These are phyloP conservation scores for Avicennia marina DNA, from an alignment of 257 asterid species.

Conservation along the genomic window DNA sequence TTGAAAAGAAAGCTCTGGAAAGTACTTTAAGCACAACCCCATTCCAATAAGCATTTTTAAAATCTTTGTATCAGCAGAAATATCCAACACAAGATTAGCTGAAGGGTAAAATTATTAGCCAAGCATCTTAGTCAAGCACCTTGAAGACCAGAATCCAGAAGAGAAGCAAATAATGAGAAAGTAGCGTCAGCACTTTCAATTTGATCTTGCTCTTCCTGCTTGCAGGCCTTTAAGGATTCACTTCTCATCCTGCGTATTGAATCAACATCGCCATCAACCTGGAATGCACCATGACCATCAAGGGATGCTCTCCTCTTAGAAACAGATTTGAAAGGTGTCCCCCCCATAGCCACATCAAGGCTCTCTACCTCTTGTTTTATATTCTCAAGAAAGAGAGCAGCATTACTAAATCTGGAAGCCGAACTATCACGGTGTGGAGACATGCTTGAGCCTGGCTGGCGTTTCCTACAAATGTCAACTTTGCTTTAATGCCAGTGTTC, in stretches of 20 bases:
- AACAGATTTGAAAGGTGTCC: slow-evolving; percentile 42
- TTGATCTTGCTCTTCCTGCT: slow-evolving; percentile 66
- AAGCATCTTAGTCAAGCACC: slow-evolving; percentile 41
- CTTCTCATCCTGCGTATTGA: slow-evolving; percentile 43
- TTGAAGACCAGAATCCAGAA: slow-evolving; percentile 88
- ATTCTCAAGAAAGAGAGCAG: slow-evolving; percentile 81
- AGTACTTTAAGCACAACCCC: neutral
- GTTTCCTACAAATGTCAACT: slow-evolving; percentile 49
- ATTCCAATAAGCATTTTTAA: neutral
- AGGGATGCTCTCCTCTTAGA: slow-evolving; percentile 48
- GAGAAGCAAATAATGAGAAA: slow-evolving; percentile 73
- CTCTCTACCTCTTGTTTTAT: slow-evolving; percentile 77
- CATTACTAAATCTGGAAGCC: slow-evolving; percentile 65
- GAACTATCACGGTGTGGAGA: slow-evolving; percentile 66
- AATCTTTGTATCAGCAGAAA: slow-evolving; percentile 6
- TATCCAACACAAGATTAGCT: slow-evolving; percentile 8
- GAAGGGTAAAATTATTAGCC: neutral
- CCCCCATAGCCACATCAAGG: slow-evolving; percentile 40
- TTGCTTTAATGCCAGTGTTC: slow-evolving; percentile 11
- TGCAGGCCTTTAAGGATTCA: slow-evolving; percentile 62
- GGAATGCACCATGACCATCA: slow-evolving; percentile 35
- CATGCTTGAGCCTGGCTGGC: slow-evolving; percentile 56
- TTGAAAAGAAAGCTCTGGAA: neutral
- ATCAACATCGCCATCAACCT: slow-evolving; percentile 35
- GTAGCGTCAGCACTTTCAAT: slow-evolving; percentile 60